phyloP scores from a whole-genome alignment of 106 monocot genomes.

The Dioscorea zingiberensis region DNA sequence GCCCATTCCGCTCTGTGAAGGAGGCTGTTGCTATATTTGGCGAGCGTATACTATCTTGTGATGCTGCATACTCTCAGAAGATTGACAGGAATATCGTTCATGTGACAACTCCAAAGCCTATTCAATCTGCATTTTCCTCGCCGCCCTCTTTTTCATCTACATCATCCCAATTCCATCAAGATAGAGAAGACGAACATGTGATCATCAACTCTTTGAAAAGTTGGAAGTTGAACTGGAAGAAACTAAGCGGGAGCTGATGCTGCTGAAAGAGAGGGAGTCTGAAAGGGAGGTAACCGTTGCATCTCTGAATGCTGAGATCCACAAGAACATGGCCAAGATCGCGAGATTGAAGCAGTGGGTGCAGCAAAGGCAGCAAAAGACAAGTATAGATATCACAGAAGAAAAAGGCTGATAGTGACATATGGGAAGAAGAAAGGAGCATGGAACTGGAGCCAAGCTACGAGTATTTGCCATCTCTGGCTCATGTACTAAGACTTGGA shows the following conservation, averaged over 20 bases:
- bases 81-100: neutral
- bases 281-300: conserved; percentile 69
- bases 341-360: conserved; percentile 33
- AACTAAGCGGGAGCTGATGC: conserved; percentile 55
- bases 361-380: conserved; percentile 16
- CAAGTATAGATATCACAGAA: neutral
- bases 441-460: conserved; percentile 3
- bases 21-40: conserved; percentile 86
- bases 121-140: conserved; percentile 27
- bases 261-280: conserved; percentile 50
- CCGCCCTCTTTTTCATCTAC: conserved; percentile 34
- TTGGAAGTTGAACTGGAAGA: conserved; percentile 57
- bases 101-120: conserved; percentile 8
- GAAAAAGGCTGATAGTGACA: conserved; percentile 1
- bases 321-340: conserved; percentile 30
- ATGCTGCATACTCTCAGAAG: conserved; percentile 18
- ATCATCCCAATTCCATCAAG: conserved; percentile 9
- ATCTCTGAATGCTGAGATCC: conserved; percentile 57
- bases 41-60: conserved; percentile 38
- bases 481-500: conserved; percentile 40
- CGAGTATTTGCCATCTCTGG: conserved; percentile 49
- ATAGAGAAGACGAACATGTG: conserved; percentile 18
- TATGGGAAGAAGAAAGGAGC: conserved; percentile 25
- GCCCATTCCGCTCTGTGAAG: conserved; percentile 83
- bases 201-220: conserved; percentile 34